A percentile compares a stretch with the other conserved stretches of the same genome.
phyloP scores from a whole-genome alignment of 148 eudicot species.

The Nyssa sinensis region DNA sequence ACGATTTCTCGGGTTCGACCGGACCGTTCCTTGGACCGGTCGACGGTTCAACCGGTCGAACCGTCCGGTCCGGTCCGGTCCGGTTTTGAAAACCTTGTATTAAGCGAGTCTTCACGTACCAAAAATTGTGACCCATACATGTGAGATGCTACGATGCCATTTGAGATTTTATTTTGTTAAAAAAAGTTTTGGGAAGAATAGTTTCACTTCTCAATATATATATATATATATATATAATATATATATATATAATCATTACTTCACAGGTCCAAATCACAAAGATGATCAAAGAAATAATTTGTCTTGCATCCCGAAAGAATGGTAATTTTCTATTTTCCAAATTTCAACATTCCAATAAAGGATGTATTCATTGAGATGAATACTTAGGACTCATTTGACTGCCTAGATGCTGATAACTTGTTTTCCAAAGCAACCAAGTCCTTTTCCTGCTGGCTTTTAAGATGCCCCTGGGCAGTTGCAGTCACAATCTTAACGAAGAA shows the following conservation, averaged over 20 bases:
- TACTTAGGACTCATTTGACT: conserved; percentile 6
- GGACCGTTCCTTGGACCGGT: too few relatives aligned
- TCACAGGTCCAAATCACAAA: neutral
- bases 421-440: conserved; percentile 26
- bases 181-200: too few relatives aligned
- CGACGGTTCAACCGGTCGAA: too few relatives aligned
- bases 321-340: neutral
- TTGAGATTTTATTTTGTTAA: too few relatives aligned
- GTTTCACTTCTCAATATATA: too few relatives aligned
- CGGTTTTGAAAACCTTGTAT: too few relatives aligned
- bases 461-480: conserved; percentile 44
- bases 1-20: too few relatives aligned
- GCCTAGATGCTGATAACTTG: conserved; percentile 23
- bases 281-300: neutral
- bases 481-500: conserved; percentile 53
- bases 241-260: neutral
- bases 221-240: too few relatives aligned
- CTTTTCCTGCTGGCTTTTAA: conserved; percentile 42
- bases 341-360: neutral
- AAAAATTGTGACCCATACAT: too few relatives aligned
- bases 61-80: too few relatives aligned
- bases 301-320: neutral
- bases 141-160: too few relatives aligned
- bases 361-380: neutral
- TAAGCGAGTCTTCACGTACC: too few relatives aligned